Conservation (phyloP, 345 rosid species). For the Gossypium australe region DNA sequence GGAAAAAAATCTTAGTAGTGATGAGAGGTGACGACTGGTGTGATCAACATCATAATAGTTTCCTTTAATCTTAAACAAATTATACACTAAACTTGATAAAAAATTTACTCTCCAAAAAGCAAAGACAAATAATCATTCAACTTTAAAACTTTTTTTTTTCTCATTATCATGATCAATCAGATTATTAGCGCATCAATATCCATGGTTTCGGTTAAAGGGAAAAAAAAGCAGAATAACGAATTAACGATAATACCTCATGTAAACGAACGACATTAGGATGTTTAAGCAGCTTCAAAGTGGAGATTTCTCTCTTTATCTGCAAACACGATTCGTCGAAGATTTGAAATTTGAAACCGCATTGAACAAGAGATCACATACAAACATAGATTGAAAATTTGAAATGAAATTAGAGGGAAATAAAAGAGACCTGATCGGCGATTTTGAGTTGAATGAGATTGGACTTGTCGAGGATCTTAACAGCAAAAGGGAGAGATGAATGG, state of each 20-base stretch:
- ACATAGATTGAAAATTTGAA: background rate
- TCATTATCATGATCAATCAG: background rate
- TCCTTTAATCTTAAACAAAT: background rate
- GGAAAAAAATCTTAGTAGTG: background rate
- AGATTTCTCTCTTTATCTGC: slow-evolving; percentile 90
- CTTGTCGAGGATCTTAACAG: slow-evolving; percentile 87
- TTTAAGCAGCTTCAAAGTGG: slow-evolving; percentile 74
- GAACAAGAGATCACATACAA: background rate
- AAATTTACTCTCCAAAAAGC: too few relatives aligned
- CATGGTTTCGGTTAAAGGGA: background rate
- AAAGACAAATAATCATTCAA: background rate
- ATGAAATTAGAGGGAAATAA: background rate
- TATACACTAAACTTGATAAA: background rate
- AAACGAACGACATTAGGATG: slow-evolving; percentile 89
- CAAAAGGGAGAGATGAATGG: slow-evolving; percentile 56
- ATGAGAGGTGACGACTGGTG: background rate
- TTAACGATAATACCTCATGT: slow-evolving; percentile 48
- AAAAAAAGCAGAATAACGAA: too few relatives aligned
- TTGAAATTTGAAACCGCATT: background rate
- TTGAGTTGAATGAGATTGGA: slow-evolving; percentile 58
- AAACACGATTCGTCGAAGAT: background rate
- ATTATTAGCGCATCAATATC: background rate
- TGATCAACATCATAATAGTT: background rate
- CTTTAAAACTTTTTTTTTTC: background rate
- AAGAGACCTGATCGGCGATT: slow-evolving; percentile 62